These are phyloP conservation scores for Phialophora macrospora DNA, from an alignment of 2,329 filamentous ascomycete species.

Conservation along the genomic window DNA sequence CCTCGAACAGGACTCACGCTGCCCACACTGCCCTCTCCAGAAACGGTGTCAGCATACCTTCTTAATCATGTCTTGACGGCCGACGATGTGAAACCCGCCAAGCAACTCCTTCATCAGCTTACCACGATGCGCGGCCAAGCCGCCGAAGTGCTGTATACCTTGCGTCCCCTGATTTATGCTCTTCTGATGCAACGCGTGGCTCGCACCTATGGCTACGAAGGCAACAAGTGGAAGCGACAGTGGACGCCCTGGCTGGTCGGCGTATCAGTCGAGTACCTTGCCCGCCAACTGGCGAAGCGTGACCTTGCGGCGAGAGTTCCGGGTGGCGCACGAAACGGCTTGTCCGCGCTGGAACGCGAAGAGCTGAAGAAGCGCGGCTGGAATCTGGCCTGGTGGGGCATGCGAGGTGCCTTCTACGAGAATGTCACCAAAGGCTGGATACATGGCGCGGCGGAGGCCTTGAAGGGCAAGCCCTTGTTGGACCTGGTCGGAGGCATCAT, in stretches of 20 bases:
- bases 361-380: constrained; percentile 87
- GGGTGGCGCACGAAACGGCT: constrained; percentile 68
- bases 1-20: constrained; percentile 88
- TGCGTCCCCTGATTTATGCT: constrained; percentile 86
- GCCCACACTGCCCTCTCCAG: constrained; percentile 77
- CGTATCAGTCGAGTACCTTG: constrained; percentile 81
- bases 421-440: constrained; percentile 67
- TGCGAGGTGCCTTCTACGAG: constrained; percentile 97
- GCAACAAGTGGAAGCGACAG: constrained; percentile 71
- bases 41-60: constrained; percentile 85
- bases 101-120: constrained; percentile 78
- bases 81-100: constrained; percentile 93
- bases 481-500: constrained; percentile 82
- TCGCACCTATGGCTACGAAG: constrained; percentile 47
- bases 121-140: constrained; percentile 73
- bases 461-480: constrained; percentile 75
- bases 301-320: constrained; percentile 67
- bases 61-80: constrained; percentile 89
- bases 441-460: constrained; percentile 65
- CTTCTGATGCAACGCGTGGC: constrained; percentile 69
- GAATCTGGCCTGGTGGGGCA: constrained; percentile 92
- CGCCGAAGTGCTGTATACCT: constrained; percentile 88
- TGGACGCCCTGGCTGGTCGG: constrained; percentile 95
- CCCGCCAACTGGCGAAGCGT: constrained; percentile 78
- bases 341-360: constrained; percentile 85